phyloP scores from a whole-genome alignment of 2,329 filamentous ascomycete species.

The Lomentospora prolificans region DNA sequence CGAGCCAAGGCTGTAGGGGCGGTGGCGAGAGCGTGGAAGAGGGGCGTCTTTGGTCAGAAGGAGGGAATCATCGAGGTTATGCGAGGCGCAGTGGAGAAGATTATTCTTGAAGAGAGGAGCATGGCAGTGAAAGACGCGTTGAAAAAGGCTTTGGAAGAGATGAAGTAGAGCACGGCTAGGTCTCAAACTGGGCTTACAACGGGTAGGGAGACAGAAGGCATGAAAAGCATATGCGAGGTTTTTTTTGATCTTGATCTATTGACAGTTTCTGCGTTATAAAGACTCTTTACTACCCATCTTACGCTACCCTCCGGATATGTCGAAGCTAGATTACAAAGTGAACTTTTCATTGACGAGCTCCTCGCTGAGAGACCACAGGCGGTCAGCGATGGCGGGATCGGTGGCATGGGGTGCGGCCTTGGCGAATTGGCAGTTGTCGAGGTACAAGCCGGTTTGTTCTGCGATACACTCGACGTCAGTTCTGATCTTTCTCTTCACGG shows the following conservation, averaged over 20 bases:
- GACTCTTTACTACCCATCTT: neutral
- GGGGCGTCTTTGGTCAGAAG: constrained; percentile 30
- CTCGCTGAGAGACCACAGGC: constrained; percentile 13
- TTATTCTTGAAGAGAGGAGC: constrained; percentile 31
- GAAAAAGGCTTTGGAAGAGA: constrained; percentile 23
- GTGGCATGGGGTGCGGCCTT: constrained; percentile 7
- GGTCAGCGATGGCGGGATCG: constrained; percentile 9
- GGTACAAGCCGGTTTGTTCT: constrained; percentile 7
- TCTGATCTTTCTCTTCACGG: neutral
- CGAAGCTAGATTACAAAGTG: neutral
- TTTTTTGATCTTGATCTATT: neutral
- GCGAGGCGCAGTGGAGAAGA: constrained; percentile 21
- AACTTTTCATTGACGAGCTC: constrained; percentile 8
- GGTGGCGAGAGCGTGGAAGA: constrained; percentile 30
- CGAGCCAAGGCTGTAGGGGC: constrained; percentile 36
- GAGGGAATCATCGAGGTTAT: constrained; percentile 19
- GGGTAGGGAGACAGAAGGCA: too few species aligned
- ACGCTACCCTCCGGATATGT: neutral
- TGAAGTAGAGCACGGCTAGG: constrained; percentile 17
- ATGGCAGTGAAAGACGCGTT: constrained; percentile 35
- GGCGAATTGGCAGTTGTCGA: constrained; percentile 13
- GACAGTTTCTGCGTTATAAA: neutral
- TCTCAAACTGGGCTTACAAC: too few species aligned
- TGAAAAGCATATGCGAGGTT: too few species aligned
- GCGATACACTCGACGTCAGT: neutral